These are phyloP conservation scores for Austroboletus festivus DNA, from an alignment of 768 basidiomycete species.

Conservation along the genomic window DNA sequence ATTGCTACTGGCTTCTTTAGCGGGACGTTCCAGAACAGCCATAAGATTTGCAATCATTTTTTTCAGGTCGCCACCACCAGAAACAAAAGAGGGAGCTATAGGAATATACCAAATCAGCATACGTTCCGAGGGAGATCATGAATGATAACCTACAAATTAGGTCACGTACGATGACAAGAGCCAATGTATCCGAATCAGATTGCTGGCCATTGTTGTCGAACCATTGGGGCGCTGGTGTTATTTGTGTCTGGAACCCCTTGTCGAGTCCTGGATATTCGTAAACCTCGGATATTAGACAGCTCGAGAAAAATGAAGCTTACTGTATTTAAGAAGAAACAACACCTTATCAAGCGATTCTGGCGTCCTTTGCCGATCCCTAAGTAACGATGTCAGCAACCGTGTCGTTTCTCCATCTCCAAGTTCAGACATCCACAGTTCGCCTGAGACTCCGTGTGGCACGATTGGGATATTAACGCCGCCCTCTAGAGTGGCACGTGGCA, in stretches of 20 bases:
- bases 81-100: not conserved
- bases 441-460: not conserved
- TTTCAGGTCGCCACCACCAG: not conserved
- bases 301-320: not conserved
- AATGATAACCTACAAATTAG: not conserved
- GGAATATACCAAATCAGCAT: not conserved
- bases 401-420: not conserved
- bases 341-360: slow-evolving; percentile 1
- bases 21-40: not conserved
- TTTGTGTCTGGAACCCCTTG: not conserved
- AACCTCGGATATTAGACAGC: not conserved
- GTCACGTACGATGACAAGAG: not conserved
- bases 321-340: slow-evolving; percentile 3
- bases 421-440: not conserved
- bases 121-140: not conserved
- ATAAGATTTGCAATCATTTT: not conserved
- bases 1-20: no score
- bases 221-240: not conserved
- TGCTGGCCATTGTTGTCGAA: not conserved
- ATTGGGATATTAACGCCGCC: not conserved
- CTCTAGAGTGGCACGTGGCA: slow-evolving; percentile 1
- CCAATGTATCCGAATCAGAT: not conserved
- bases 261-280: not conserved
- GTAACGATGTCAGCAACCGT: not conserved
- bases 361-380: not conserved